Conservation (phyloP, 2,329 filamentous ascomycete species). For the Monilinia fructigena region DNA sequence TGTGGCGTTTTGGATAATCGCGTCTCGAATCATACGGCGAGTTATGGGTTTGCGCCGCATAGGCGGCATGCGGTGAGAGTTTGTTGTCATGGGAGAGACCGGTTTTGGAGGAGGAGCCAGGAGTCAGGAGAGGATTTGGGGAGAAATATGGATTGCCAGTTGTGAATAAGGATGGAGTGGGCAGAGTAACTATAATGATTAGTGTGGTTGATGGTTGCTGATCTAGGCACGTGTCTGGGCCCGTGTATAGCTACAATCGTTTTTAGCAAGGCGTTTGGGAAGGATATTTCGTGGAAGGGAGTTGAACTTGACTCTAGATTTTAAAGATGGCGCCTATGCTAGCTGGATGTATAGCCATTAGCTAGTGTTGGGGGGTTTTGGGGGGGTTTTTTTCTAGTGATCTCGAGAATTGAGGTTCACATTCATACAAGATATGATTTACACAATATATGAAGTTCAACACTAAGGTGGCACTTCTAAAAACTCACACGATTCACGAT, state of each 20-base stretch:
- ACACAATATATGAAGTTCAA: too few species aligned
- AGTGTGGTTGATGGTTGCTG: constrained; percentile 29
- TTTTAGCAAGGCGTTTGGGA: background rate
- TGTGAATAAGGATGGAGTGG: constrained; percentile 55
- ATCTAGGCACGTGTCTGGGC: background rate
- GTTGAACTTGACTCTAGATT: too few species aligned
- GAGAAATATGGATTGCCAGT: constrained; percentile 48
- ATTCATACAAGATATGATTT: too few species aligned
- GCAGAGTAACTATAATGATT: constrained; percentile 57
- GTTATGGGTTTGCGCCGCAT: constrained; percentile 57
- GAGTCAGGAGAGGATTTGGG: constrained; percentile 55
- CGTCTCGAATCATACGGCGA: constrained; percentile 51
- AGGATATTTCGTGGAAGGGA: too few species aligned
- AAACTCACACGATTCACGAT: too few species aligned
- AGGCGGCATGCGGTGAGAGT: constrained; percentile 51
- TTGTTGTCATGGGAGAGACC: constrained; percentile 40
- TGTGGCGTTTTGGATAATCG: constrained; percentile 68
- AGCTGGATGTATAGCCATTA: too few species aligned
- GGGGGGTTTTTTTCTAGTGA: too few species aligned
- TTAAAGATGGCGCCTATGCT: too few species aligned
- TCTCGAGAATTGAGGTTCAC: too few species aligned
- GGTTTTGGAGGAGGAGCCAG: constrained; percentile 40
- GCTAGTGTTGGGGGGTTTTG: too few species aligned
- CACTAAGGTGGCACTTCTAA: too few species aligned
- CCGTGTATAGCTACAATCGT: background rate